Percentiles rank a stretch among this genome's conserved stretches.
Conservation (phyloP, 345 rosid species). For the Sisymbrium altissimum region DNA sequence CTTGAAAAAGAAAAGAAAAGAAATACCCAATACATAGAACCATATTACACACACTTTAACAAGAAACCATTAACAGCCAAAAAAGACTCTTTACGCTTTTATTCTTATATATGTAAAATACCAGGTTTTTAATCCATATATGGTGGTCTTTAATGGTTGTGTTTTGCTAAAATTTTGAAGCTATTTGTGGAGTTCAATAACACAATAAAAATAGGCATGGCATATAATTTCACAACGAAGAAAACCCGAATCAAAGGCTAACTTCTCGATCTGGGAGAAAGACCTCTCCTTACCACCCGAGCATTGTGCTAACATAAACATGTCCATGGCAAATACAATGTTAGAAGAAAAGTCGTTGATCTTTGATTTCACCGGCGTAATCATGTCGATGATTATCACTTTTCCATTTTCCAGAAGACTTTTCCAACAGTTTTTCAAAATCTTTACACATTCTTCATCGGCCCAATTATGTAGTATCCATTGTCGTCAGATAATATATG, state of each 20-base stretch:
- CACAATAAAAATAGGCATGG: not conserved
- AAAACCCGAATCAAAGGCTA: constrained; percentile 7
- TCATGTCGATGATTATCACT: not conserved
- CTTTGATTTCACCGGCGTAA: not conserved
- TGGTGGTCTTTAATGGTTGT: too few relatives aligned
- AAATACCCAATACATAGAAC: too few relatives aligned
- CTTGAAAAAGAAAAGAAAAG: too few relatives aligned
- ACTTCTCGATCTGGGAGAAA: not conserved
- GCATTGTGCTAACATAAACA: constrained; percentile 14
- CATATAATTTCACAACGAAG: constrained; percentile 4
- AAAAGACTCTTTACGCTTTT: too few relatives aligned
- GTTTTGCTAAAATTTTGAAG: not conserved
- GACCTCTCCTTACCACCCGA: constrained; percentile 21
- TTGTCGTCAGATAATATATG: not conserved
- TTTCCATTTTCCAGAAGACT: not conserved
- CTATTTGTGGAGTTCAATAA: constrained; percentile 15
- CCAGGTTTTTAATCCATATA: too few relatives aligned
- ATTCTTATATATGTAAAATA: too few relatives aligned
- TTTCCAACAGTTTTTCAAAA: constrained; percentile 15
- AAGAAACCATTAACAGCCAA: too few relatives aligned
- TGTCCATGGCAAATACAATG: constrained; percentile 1
- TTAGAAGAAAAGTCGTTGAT: not conserved
- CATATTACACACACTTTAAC: too few relatives aligned
- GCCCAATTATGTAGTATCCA: constrained; percentile 19
- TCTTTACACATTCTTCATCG: constrained; percentile 18